Evolutionary conservation across 2,329 filamentous ascomycete genomes (phyloP), one percentile per base, ranked within the genome.

Genomic region (Pyricularia grisea): DNA sequence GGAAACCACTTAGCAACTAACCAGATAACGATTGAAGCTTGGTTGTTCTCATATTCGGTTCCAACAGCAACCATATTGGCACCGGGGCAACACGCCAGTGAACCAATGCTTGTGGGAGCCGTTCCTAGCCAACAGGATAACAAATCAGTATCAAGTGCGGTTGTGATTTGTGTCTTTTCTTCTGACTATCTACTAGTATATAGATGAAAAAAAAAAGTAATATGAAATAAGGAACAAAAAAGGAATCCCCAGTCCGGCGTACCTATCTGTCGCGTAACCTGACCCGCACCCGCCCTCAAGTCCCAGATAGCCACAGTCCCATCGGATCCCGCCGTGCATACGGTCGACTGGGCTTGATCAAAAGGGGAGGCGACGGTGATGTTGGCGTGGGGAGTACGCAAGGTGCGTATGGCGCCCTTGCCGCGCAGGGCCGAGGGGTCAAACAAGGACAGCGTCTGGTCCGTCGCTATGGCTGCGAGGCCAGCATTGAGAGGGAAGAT

Each of bases 261-360:
- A 86, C 79, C 82, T 73, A 76, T 77, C 76, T 83, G 82, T 71
- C 80, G 79, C 10, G 81, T 78, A 6, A 82, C 82, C 69, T 79
- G 77, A 3, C 80, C 61, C 3, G 60, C 61, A 27, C 67, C 80
- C 33, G 75, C 74, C 36, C 89, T 83, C 72, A 89, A 75, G 79
- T 93, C 90, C 88, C 89, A 90, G 66, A 91, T 78, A 0, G 81
- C 84, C 12, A 93, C 84, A 10, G 82, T 81, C 9, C 92, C 91
- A 75, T 93, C 89, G 76, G 90, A 86, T 65, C 92, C 92, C 0
- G 90, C 87, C 0, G 91, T 93, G 70, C 86, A 87, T 6, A 93
- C 81, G 25, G 89, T 75, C 4, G 83, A 83, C 31, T 82, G 82
- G 25, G 77, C 78, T 5, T 78, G 79, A 70, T 87, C 85, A 65